phyloP scores from a whole-genome alignment of 2,329 filamentous ascomycete species.

The Ciborinia camelliae region DNA sequence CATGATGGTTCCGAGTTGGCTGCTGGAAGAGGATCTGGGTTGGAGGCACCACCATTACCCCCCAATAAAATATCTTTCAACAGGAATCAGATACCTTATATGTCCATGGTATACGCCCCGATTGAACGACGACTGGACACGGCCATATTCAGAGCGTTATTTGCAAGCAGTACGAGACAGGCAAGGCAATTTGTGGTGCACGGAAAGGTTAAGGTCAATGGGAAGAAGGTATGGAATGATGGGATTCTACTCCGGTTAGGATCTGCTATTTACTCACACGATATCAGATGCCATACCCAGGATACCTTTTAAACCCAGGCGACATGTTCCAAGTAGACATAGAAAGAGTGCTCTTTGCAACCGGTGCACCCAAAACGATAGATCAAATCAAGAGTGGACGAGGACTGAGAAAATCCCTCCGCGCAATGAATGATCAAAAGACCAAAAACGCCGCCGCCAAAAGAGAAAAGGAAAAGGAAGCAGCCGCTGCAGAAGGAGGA shows the following conservation, averaged over 20 bases:
- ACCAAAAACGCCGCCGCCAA: conserved; percentile 9
- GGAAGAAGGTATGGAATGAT: conserved; percentile 68
- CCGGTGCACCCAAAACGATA: conserved; percentile 65
- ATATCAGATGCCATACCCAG: conserved; percentile 79
- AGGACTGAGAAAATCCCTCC: conserved; percentile 20
- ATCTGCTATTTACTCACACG: neutral
- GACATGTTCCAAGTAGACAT: conserved; percentile 97
- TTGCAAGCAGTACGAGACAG: conserved; percentile 89
- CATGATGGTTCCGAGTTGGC: conserved; percentile 82
- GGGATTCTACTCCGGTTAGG: neutral
- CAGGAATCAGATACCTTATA: conserved; percentile 68
- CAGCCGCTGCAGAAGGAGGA: conserved; percentile 23
- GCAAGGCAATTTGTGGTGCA: conserved; percentile 93
- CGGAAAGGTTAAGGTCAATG: conserved; percentile 92
- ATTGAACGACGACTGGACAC: conserved; percentile 88
- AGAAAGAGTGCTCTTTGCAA: conserved; percentile 83
- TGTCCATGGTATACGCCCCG: conserved; percentile 93
- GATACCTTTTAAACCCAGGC: conserved; percentile 92
- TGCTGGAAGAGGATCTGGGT: conserved; percentile 76
- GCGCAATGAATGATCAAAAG: conserved; percentile 23
- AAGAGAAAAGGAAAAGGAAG: conserved; percentile 27
- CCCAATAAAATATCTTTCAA: conserved; percentile 47
- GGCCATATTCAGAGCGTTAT: conserved; percentile 90
- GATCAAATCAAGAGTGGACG: conserved; percentile 29
- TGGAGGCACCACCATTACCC: conserved; percentile 31